These are phyloP conservation scores for Apium graveolens DNA, from an alignment of 129 eudicot genomes.

Conservation along the genomic window DNA sequence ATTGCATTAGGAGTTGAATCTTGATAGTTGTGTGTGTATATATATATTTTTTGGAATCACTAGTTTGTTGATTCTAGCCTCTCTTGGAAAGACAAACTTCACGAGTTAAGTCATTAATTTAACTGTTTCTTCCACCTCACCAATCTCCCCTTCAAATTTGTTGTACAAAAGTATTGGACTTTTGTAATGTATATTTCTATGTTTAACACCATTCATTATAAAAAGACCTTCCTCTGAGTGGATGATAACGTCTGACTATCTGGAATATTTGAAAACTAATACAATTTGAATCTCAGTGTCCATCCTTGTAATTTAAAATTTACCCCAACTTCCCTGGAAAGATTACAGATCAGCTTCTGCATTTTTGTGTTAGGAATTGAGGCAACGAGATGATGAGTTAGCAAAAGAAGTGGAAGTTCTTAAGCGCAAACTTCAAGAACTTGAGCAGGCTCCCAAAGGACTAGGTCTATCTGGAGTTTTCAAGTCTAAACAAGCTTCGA, in stretches of 20 bases:
- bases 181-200: neutral
- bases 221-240: neutral
- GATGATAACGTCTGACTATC: neutral
- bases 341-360: neutral
- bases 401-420: conserved; percentile 61
- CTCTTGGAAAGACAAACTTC: neutral
- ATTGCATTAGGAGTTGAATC: neutral
- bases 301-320: neutral
- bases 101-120: neutral
- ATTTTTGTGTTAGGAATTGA: conserved; percentile 34
- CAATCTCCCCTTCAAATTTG: neutral
- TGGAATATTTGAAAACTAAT: neutral
- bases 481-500: conserved; percentile 29
- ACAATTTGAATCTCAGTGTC: neutral
- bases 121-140: neutral
- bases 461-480: conserved; percentile 72
- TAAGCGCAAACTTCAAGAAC: conserved; percentile 46
- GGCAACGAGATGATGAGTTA: conserved; percentile 61
- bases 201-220: neutral
- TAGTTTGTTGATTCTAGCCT: neutral
- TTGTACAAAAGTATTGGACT: neutral
- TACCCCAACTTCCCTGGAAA: neutral
- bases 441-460: conserved; percentile 60
- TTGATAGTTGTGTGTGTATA: too few relatives aligned
- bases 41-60: neutral